phyloP scores from a whole-genome alignment of 495 filamentous ascomycete species.

The Evernia prunastri region DNA sequence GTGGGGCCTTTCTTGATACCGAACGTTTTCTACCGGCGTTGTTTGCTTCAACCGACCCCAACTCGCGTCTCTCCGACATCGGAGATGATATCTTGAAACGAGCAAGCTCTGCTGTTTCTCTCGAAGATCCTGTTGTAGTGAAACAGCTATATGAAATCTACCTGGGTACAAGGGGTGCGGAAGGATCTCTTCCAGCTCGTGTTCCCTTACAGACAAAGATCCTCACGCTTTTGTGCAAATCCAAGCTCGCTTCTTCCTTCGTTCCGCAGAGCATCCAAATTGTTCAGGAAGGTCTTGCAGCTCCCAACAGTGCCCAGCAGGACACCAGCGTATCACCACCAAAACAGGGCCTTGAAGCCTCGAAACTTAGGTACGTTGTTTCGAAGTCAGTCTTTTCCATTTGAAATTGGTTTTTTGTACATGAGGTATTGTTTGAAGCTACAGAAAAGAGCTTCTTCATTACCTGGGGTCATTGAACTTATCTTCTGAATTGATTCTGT shows the following conservation, averaged over 20 bases:
- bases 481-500: not conserved
- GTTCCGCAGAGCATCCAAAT: conserved; percentile 57
- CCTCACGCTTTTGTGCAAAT: conserved; percentile 68
- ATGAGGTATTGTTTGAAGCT: not conserved
- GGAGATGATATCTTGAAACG: conserved; percentile 84
- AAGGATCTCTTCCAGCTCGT: conserved; percentile 50
- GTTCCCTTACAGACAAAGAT: conserved; percentile 69
- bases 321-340: conserved; percentile 40
- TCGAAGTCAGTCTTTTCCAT: not conserved
- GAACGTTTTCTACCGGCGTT: conserved; percentile 80
- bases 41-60: conserved; percentile 72
- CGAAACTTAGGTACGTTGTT: conserved; percentile 50
- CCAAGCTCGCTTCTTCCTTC: conserved; percentile 58
- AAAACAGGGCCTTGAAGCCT: conserved; percentile 56
- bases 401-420: not conserved
- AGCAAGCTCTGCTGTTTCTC: conserved; percentile 51
- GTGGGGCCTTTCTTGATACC: conserved; percentile 72
- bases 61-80: conserved; percentile 69
- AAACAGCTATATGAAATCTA: conserved; percentile 63
- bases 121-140: conserved; percentile 64
- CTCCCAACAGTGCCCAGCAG: conserved; percentile 29
- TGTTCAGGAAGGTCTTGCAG: conserved; percentile 58
- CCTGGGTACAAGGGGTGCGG: conserved; percentile 41
- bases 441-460: not conserved
- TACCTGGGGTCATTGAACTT: not conserved